Evolutionary conservation across 2,329 filamentous ascomycete genomes (phyloP).

Genomic region (Penicillium decumbens): DNA sequence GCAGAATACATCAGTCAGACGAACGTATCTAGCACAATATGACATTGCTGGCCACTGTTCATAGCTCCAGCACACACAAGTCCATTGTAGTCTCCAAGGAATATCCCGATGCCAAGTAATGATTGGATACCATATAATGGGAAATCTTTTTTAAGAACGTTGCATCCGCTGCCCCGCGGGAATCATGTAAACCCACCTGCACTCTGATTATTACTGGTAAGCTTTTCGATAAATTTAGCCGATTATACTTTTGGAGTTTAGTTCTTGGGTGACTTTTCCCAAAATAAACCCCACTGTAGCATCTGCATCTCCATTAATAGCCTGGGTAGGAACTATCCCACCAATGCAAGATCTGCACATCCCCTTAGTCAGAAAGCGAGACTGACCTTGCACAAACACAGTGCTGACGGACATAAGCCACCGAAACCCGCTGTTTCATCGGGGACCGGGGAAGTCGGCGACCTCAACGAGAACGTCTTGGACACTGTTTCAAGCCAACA

Average conservation of each 20-base stretch:
- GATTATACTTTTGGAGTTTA: not conserved
- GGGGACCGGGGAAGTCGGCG: not conserved
- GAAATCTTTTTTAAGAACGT: not conserved
- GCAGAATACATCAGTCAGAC: not conserved
- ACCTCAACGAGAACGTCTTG: not conserved
- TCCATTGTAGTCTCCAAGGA: too few relatives aligned
- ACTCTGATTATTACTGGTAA: not conserved
- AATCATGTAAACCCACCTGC: not conserved
- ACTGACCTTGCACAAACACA: conserved; percentile 14
- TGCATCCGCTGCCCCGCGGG: not conserved
- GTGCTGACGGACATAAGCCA: conserved; percentile 18
- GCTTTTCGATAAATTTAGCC: not conserved
- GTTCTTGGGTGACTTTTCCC: not conserved
- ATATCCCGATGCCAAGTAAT: not conserved
- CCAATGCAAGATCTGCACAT: not conserved
- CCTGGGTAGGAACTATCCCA: not conserved
- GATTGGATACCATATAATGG: not conserved
- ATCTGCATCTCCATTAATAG: not conserved
- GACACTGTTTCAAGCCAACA: not conserved
- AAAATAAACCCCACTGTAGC: not conserved
- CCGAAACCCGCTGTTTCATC: not conserved
- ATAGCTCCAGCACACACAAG: too few relatives aligned
- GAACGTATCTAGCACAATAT: not conserved
- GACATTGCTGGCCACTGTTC: not conserved
- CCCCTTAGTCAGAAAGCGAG: not conserved